Base-by-base conservation (phyloP, 2,329 filamentous ascomycete genomes). In the Pyrenophora teres region DNA sequence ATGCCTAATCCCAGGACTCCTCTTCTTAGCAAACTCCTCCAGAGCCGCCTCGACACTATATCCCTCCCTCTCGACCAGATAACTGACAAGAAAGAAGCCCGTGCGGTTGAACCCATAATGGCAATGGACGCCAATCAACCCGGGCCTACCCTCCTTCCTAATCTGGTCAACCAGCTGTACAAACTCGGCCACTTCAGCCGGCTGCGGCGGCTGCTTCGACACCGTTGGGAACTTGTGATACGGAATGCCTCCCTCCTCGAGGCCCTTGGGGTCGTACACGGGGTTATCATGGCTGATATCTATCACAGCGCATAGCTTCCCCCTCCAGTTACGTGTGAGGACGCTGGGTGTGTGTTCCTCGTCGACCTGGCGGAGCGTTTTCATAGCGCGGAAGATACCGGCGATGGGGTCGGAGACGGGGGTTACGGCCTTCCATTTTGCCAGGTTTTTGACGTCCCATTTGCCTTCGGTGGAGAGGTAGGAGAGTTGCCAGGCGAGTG, bases 101-200 rank as follows among this genome's bases (percentile, higher is more conserved):
- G 93, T 97, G 18, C 92, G 84, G 71, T 97, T 97, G 77, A 95
- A 97, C 0, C 93, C 93, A 64, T 97, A 97, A 68, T 97, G 93
- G 66, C 93, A 97, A 71, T 97, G 93, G 0, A 96, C 90, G 2
- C 88, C 92, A 44, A 96, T 83, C 40, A 87, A 48, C 12, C 59
- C 47, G 32, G 65, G 50, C 72, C 76, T 55, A 0, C 52, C 48
- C 32, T 70, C 60, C 5, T 46, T 53, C 1, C 73, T 63, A 2
- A 80, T 62, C 4, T 65, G 56, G 59, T 87, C 83, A 16, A 88
- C 79, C 2, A 87, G 69, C 1, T 77, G 75, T 48, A 85, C 81
- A 64, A 88, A 88, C 5, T 79, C 77, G 15, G 78, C 72, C 0
- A 85, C 83, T 64, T 88, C 85, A 36, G 86, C 82, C 0, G 76